phyloP scores from a whole-genome alignment of 441 rosid genomes.

The Populus tomentosa region DNA sequence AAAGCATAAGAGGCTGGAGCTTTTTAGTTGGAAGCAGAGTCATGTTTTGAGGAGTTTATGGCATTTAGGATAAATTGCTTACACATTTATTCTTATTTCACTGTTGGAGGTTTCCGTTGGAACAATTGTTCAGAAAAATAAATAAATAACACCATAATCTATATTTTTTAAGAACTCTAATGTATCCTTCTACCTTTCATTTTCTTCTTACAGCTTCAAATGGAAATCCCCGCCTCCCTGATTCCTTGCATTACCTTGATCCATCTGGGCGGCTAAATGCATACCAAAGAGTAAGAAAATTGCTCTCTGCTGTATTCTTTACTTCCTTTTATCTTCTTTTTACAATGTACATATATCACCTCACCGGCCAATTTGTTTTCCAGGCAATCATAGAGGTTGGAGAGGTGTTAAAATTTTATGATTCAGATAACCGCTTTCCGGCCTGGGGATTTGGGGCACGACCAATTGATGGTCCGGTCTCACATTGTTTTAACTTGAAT shows the following conservation, averaged over 20 bases:
- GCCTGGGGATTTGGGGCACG: constrained; percentile 99
- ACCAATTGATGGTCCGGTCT: constrained; percentile 84
- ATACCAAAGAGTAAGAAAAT: constrained; percentile 65
- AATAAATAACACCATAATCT: background rate
- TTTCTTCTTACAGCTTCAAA: constrained; percentile 67
- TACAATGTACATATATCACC: background rate
- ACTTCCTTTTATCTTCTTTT: background rate
- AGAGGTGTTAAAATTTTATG: constrained; percentile 85
- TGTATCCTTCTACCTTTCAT: constrained; percentile 9
- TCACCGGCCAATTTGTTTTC: constrained; percentile 6
- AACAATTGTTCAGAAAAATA: background rate
- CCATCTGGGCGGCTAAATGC: constrained; percentile 80
- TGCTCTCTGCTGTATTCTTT: background rate
- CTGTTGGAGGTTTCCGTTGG: background rate
- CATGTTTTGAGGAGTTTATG: background rate
- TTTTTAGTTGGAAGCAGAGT: background rate
- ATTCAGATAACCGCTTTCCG: constrained; percentile 76
- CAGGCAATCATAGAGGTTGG: constrained; percentile 94
- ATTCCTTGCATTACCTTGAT: constrained; percentile 92
- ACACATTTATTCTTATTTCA: background rate
- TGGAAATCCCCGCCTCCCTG: constrained; percentile 94
- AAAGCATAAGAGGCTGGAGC: background rate
- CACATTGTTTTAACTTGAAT: constrained; percentile 89
- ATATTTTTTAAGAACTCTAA: background rate
- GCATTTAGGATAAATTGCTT: background rate